Base-by-base conservation (phyloP, 2,329 filamentous ascomycete species). In the Paradendryphiella salina region DNA sequence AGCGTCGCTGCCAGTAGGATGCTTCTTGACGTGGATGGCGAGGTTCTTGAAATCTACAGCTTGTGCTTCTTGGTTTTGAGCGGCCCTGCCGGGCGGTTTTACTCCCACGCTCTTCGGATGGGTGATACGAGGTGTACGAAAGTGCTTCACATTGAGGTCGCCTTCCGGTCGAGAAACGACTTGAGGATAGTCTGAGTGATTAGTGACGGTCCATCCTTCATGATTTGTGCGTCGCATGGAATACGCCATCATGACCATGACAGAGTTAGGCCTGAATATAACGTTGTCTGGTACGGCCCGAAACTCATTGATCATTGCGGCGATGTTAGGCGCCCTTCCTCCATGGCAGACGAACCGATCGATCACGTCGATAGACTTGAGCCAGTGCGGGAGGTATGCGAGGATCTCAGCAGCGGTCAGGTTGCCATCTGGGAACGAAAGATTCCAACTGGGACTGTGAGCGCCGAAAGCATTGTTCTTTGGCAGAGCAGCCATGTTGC, bases 331-430 rank as follows among this genome's bases (percentile, higher is more conserved):
- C 1, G 61, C 38, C 14, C 43, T 61, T 7, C 42, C 57, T 28
- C 66, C 63, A 32, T 65, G 63, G 26, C 44, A 33, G 15, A 62
- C 21, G 26, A 71, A 49, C 4, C 68, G 58, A 15, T 64, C 52
- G 18, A 65, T 50, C 0, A 70, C 60, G 37, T 68, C 62, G 17
- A 56, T 31, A 1, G 56, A 63, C 39, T 66, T 64, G 28, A 69
- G 52, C 54, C 59, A 65, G 5, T 64, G 52, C 1, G 68, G 67
- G 4, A 64, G 39, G 23, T 69, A 69, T 0, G 58, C 54, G 0
- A 66, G 20, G 7, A 69, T 50, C 35, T 71, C 67, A 1, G 57
- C 52, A 0, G 60, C 61, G 1, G 67, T 69, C 23, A 69, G 13
- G 29, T 69, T 67, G 32, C 55, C 63, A 5, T 36, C 14, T 6